Evolutionary conservation across 768 basidiomycete species (phyloP), one percentile per base, ranked within the genome.

Genomic region (Boletus rubroflammeus): DNA sequence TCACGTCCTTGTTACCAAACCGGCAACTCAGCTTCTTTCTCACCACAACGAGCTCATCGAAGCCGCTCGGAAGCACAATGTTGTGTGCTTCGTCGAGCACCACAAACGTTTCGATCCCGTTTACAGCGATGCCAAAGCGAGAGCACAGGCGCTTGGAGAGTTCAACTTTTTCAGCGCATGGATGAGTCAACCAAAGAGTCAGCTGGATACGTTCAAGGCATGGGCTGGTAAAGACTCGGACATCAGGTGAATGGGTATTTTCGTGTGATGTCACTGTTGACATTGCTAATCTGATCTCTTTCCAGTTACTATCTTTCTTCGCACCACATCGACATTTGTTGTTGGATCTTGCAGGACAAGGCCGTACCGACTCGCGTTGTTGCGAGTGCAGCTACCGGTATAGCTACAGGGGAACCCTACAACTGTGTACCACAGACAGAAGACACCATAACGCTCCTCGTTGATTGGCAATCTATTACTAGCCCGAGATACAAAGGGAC

Each of bases 161-260:
- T 93, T 94, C 75, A 96, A 94, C 74, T 96, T 93, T 73, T 96
- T 93, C 82, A 90, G 77, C 61, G 90, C 93, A 35, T 96, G 94
- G 92, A 97, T 97, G 94, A 93, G 90, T 65, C 94, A 96, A 70
- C 94, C 94, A 40, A 97, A 97, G 74, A 86, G 83, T 63, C 94
- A 97, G 72, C 80, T 97, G 26, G 90, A 93, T 72, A 96, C 94
- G 0, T 97, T 96, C 83, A 84, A 85, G 53, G 89, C 90, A 7
- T 97, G 94, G 94, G 94, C 93, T 25, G 94, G 93, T 35, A 92
- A 87, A 72, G 91, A 94, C 69, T 91, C 90, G 32, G 93, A 96
- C 62, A 94, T 96, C 73, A 92, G 88, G 86, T 82, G 49, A 58
- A 62, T 44, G 19, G 36, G 10, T 23, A 29, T 46, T 40, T 25